Evolutionary conservation across 2,329 filamentous ascomycete genomes (phyloP).

Genomic region (Ceratocystis variospora): DNA sequence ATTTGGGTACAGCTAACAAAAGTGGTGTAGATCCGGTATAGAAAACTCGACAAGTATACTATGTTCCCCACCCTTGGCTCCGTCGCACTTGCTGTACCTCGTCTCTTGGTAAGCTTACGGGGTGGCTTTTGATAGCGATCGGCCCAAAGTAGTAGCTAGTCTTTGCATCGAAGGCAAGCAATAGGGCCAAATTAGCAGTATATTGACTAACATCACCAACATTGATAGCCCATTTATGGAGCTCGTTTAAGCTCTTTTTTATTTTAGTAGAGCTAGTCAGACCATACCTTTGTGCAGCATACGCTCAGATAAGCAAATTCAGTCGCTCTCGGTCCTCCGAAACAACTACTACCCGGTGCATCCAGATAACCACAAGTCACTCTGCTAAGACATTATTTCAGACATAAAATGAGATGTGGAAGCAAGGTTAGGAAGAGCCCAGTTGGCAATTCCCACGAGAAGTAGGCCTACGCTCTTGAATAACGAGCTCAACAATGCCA

Average conservation of each 20-base stretch:
- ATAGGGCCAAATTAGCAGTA: not conserved
- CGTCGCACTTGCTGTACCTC: no score
- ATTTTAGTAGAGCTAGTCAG: not conserved
- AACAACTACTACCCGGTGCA: not conserved
- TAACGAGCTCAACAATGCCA: no score
- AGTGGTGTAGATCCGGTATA: no score
- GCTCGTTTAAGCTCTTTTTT: not conserved
- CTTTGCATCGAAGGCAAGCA: not conserved
- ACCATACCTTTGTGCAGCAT: not conserved
- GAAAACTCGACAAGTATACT: no score
- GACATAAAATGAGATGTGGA: not conserved
- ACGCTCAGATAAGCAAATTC: not conserved
- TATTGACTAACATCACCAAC: not conserved
- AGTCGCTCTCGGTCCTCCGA: not conserved
- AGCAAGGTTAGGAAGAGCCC: not conserved
- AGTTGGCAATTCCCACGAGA: no score
- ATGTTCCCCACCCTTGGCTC: no score
- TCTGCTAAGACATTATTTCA: not conserved
- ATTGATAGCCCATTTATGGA: not conserved
- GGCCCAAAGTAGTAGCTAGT: not conserved
- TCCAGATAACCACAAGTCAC: not conserved
- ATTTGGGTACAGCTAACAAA: no score
- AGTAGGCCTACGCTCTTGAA: no score
- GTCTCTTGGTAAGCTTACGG: not conserved
- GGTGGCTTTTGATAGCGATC: not conserved